Conservation (phyloP, 2,329 filamentous ascomycete genomes). For the Scorias spongiosa region DNA sequence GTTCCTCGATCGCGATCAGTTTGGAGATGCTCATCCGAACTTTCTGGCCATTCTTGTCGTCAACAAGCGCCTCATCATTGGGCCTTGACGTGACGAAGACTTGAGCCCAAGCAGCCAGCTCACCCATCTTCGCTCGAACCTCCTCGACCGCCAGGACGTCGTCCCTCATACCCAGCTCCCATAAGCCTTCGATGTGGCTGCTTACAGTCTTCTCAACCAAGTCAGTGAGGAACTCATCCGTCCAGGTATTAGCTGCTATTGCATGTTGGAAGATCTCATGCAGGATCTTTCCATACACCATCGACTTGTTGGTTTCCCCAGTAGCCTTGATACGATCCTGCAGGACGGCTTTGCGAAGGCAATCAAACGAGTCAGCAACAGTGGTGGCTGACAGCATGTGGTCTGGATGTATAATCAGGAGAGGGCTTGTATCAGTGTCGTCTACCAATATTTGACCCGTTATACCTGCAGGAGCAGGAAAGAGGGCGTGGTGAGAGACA, state of each 20-base stretch:
- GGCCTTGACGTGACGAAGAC: slow-evolving; percentile 62
- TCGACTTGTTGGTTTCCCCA: slow-evolving; percentile 59
- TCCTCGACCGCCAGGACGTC: slow-evolving; percentile 61
- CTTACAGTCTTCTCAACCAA: slow-evolving; percentile 56
- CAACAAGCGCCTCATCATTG: slow-evolving; percentile 56
- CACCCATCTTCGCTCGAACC: slow-evolving; percentile 66
- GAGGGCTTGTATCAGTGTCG: slow-evolving; percentile 51
- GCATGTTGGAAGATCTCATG: slow-evolving; percentile 94
- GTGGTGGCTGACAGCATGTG: slow-evolving; percentile 90
- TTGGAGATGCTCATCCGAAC: slow-evolving; percentile 80
- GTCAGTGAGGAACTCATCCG: slow-evolving; percentile 46
- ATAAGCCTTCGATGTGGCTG: slow-evolving; percentile 74
- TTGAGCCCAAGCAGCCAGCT: slow-evolving; percentile 69
- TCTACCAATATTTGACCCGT: slow-evolving; percentile 58
- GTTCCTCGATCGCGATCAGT: slow-evolving; percentile 89
- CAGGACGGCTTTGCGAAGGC: slow-evolving; percentile 76
- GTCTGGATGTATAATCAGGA: slow-evolving; percentile 86
- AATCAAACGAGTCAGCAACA: slow-evolving; percentile 90
- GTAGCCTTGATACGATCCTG: slow-evolving; percentile 92
- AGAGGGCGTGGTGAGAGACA: slow-evolving; percentile 49
- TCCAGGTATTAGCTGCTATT: slow-evolving; percentile 70
- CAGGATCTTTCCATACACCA: slow-evolving; percentile 84
- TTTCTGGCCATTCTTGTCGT: slow-evolving; percentile 62
- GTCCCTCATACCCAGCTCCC: slow-evolving; percentile 61
- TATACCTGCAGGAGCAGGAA: slow-evolving; percentile 37